Percentiles rank a stretch among this genome's conserved stretches.
phyloP scores from a whole-genome alignment of 768 basidiomycete species.

The Tulasnella sp. region DNA sequence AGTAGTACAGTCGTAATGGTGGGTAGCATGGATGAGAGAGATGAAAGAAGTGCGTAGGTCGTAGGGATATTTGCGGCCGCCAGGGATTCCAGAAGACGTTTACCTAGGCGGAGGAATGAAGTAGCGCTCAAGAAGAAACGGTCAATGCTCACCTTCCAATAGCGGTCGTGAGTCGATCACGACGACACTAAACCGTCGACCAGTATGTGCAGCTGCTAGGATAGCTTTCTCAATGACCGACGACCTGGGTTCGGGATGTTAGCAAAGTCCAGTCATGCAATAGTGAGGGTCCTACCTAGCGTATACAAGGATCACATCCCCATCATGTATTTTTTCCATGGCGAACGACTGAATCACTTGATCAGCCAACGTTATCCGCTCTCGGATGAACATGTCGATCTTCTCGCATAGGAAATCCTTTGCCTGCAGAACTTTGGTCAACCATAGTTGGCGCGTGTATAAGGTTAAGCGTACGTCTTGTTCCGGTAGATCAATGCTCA shows the following conservation, averaged over 20 bases:
- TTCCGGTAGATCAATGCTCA: constrained; percentile 88
- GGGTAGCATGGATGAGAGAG: constrained; percentile 64
- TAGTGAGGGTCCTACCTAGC: constrained; percentile 45
- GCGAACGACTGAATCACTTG: constrained; percentile 85
- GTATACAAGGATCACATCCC: constrained; percentile 85
- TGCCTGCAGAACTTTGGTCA: constrained; percentile 40
- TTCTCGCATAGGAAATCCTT: constrained; percentile 70
- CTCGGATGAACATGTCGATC: constrained; percentile 88
- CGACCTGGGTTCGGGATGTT: constrained; percentile 40
- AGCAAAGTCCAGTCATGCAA: no score
- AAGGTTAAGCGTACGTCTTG: constrained; percentile 57
- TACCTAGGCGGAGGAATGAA: constrained; percentile 40
- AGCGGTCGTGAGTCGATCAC: constrained; percentile 92
- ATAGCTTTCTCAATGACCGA: constrained; percentile 89
- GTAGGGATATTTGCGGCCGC: constrained; percentile 61
- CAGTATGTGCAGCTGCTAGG: constrained; percentile 57
- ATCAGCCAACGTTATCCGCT: constrained; percentile 86
- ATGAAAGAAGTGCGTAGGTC: constrained; percentile 84
- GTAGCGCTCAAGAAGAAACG: neutral
- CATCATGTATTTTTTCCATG: constrained; percentile 86
- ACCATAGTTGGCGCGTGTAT: constrained; percentile 1
- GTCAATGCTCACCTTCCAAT: constrained; percentile 51
- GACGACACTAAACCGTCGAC: constrained; percentile 76
- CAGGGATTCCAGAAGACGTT: constrained; percentile 58
- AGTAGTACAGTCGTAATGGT: constrained; percentile 76